Base-by-base conservation (phyloP, 2,329 filamentous ascomycete genomes). In the Hortaea sp. region DNA sequence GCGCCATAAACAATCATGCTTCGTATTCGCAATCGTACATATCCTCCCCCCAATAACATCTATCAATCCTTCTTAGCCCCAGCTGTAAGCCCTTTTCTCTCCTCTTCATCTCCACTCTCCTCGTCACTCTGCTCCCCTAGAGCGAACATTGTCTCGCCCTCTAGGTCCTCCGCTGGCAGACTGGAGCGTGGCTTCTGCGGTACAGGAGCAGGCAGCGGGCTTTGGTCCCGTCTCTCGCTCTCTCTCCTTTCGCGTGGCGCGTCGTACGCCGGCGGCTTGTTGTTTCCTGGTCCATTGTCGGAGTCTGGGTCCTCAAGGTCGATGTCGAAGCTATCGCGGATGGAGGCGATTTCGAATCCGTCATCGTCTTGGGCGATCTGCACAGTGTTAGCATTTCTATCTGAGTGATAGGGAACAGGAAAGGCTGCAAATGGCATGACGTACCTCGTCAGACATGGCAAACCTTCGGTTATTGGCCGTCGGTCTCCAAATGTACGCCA, bases 381-480 rank as follows among this genome's bases (percentile, higher is more conserved):
- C 10, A 12, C 30, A 46, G 3, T 20, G 20, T 20, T 20, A 20
- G 20, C 20, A 13, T 20, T 20, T 4, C 20, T 20, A n/a, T n/a
- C n/a, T n/a, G n/a, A n/a, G n/a, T n/a, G n/a, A n/a, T 7, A 27
- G 7, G 10, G 40, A 28, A 42, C 10, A n/a, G n/a, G n/a, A n/a
- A n/a, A n/a, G n/a, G n/a, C n/a, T n/a, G n/a, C n/a, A n/a, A n/a
- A n/a, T n/a, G n/a, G n/a, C n/a, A 34, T 9, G 4, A 35, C 32
- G 32, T 71, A 81, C 79, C 75, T 98, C 92, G 61, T 98, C 92
- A 69, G 87, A 94, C 92, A 98, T 98, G 52, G 92, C 92, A 60
- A 98, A 98, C 47, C 92, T 81, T 57, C 89, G 79, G 70, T 98
- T 98, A 69, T 98, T 97, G 44, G 85, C 88, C 20, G 90, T 97